phyloP scores from a whole-genome alignment of 2,329 filamentous ascomycete genomes.

The Phaeophleospora eucalypticola region DNA sequence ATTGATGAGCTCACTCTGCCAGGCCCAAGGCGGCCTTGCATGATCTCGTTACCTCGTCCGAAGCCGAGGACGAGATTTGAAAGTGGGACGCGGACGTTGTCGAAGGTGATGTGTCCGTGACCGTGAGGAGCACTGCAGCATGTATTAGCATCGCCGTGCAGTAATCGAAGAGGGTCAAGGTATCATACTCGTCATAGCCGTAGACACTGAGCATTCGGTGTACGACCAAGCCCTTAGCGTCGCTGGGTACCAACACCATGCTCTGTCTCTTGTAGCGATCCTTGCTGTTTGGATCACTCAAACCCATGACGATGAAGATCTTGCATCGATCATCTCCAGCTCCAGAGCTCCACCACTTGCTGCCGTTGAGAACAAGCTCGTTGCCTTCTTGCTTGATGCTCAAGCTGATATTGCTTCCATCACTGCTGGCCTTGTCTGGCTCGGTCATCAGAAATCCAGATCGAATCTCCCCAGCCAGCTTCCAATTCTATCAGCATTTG shows the following conservation, averaged over 20 bases:
- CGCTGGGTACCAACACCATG: constrained; percentile 80
- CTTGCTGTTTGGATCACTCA: constrained; percentile 70
- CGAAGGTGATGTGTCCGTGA: constrained; percentile 87
- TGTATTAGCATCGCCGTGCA: too few relatives aligned
- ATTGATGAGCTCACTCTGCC: constrained; percentile 64
- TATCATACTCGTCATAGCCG: constrained; percentile 75
- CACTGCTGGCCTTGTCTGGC: constrained; percentile 47
- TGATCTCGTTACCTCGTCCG: constrained; percentile 94
- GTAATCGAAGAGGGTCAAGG: background rate
- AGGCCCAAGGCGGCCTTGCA: constrained; percentile 91
- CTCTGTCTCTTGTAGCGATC: constrained; percentile 88
- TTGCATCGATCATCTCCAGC: constrained; percentile 88
- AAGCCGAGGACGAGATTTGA: constrained; percentile 84
- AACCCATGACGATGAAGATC: constrained; percentile 95
- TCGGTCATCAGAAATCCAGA: constrained; percentile 46
- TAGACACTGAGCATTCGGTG: constrained; percentile 92
- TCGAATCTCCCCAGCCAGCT: constrained; percentile 45
- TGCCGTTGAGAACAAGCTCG: constrained; percentile 88
- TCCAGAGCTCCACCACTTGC: constrained; percentile 99
- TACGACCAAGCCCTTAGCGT: constrained; percentile 78
- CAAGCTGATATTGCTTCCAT: constrained; percentile 54
- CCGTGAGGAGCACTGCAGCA: constrained; percentile 82
- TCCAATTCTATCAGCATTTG: background rate
- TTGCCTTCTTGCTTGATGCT: constrained; percentile 77
- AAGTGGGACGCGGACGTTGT: constrained; percentile 80